Percentiles rank a stretch among this genome's conserved stretches.
phyloP scores from a whole-genome alignment of 75 land plant genomes.

The Selaginella moellendorffii region DNA sequence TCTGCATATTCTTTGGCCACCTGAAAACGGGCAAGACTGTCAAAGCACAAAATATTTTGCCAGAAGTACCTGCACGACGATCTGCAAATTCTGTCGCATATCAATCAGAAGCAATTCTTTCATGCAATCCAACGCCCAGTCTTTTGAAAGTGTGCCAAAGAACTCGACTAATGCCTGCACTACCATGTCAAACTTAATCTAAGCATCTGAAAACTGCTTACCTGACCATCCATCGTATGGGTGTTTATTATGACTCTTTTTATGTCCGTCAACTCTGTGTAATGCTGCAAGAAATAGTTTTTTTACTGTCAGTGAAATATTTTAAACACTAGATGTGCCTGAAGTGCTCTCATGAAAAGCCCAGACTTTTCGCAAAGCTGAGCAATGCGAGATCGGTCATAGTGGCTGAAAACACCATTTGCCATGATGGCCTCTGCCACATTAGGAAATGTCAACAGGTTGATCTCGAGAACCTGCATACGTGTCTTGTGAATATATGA shows the following conservation, averaged over 20 bases:
- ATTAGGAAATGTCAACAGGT: constrained; percentile 1
- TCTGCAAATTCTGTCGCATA: neutral
- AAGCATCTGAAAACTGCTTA: neutral
- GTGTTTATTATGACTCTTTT: constrained; percentile 1
- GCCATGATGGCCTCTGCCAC: constrained; percentile 4
- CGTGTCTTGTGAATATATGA: neutral
- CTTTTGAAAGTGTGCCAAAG: constrained; percentile 8
- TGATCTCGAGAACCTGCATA: constrained; percentile 4
- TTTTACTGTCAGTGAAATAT: neutral
- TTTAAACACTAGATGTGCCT: neutral
- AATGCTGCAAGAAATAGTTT: constrained; percentile 5
- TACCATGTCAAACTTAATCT: neutral
- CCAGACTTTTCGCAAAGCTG: constrained; percentile 11
- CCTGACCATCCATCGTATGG: neutral
- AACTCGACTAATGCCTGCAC: constrained; percentile 9
- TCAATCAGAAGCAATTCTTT: neutral
- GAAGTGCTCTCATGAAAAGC: constrained; percentile 8
- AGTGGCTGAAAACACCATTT: neutral
- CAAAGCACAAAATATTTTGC: too few species aligned
- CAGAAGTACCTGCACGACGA: constrained; percentile 3
- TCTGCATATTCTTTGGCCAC: constrained; percentile 9
- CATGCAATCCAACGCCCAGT: constrained; percentile 6
- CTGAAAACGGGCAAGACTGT: neutral
- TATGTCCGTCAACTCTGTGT: constrained; percentile 5
- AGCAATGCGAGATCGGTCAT: neutral